Percentiles rank a stretch among this genome's conserved stretches.
phyloP scores from a whole-genome alignment of 345 rosid species.

The Trapa incisa region DNA sequence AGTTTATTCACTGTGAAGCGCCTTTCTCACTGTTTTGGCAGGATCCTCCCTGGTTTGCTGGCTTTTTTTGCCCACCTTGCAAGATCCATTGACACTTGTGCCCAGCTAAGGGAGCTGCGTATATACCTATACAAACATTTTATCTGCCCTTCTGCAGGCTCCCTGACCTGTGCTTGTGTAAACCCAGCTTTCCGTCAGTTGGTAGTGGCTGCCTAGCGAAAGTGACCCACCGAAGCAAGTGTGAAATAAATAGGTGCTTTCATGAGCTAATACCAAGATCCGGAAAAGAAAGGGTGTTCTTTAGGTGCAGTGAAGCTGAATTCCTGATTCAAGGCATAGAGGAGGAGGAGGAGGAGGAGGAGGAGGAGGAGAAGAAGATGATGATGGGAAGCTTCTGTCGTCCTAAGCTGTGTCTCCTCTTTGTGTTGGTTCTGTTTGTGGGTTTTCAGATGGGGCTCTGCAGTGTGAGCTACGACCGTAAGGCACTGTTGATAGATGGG shows the following conservation, averaged over 20 bases:
- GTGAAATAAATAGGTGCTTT: background rate
- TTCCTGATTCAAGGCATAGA: background rate
- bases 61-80: too few species aligned
- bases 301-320: background rate
- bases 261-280: background rate
- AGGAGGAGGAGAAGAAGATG: background rate
- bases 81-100: too few species aligned
- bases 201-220: background rate
- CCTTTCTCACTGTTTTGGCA: too few species aligned
- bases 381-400: conserved; percentile 35
- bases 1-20: too few species aligned
- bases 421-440: conserved; percentile 30
- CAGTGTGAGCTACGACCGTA: conserved; percentile 70
- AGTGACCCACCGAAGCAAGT: background rate
- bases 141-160: conserved; percentile 2
- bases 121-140: conserved; percentile 2
- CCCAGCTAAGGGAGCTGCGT: background rate
- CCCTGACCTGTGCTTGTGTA: conserved; percentile 4
- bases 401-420: conserved; percentile 27
- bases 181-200: background rate
- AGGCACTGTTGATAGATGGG: conserved; percentile 74
- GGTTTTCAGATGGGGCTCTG: conserved; percentile 40
- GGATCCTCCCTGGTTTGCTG: too few species aligned
- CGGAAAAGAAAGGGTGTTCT: background rate
- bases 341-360: too few species aligned